These are phyloP conservation scores for Annona squamosa DNA, from an alignment of 164 flowering plant species.

Conservation along the genomic window DNA sequence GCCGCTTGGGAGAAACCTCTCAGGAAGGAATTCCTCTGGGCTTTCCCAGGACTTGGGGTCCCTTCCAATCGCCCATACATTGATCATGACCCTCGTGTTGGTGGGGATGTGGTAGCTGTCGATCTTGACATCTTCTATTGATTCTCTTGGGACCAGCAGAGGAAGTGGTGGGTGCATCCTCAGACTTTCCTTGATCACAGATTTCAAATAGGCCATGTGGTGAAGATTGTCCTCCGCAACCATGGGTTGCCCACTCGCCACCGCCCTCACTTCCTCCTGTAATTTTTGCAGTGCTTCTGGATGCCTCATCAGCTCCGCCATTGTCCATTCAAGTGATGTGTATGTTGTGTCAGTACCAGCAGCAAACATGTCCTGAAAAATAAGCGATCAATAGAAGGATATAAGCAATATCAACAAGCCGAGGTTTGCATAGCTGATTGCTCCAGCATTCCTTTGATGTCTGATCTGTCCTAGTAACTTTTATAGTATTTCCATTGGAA, in stretches of 20 bases:
- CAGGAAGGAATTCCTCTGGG: conserved; percentile 3
- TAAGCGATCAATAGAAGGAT: neutral
- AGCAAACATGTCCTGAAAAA: conserved; percentile 2
- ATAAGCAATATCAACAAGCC: too few relatives aligned
- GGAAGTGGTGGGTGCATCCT: conserved; percentile 3
- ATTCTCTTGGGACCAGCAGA: neutral
- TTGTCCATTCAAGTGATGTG: neutral
- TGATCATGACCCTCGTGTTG: neutral
- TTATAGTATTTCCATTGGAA: too few relatives aligned
- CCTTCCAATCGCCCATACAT: neutral
- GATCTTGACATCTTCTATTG: neutral
- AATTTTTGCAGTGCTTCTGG: conserved; percentile 4
- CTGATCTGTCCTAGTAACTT: too few relatives aligned
- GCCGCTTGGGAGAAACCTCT: neutral
- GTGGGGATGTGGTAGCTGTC: neutral
- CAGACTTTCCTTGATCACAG: neutral
- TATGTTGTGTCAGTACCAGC: conserved; percentile 3
- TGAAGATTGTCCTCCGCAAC: neutral
- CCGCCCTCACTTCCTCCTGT: neutral
- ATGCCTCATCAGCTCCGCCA: conserved; percentile 1
- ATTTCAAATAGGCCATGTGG: neutral
- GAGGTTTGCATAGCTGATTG: too few relatives aligned
- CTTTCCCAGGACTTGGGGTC: conserved; percentile 2
- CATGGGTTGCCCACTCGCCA: neutral
- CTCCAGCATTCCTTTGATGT: too few relatives aligned